Evolutionary conservation across 2,329 filamentous ascomycete species (phyloP).

Genomic region (Cladosporium colombiae): DNA sequence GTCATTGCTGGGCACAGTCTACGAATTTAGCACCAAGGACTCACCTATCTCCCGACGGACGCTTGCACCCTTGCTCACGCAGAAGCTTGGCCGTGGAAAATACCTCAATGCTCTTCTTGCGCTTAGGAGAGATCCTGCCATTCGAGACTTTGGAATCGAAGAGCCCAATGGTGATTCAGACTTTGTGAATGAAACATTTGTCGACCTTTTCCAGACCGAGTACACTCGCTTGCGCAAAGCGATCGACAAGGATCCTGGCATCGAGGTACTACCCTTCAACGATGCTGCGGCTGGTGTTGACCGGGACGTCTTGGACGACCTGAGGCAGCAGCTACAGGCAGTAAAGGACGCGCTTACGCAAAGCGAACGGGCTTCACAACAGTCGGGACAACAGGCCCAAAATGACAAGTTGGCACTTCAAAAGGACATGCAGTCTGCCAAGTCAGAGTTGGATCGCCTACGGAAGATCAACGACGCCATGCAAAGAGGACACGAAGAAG

Average conservation of each 20-base stretch:
- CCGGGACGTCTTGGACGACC: conserved; percentile 84
- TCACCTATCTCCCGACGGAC: conserved; percentile 83
- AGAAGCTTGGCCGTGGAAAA: conserved; percentile 78
- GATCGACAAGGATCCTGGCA: conserved; percentile 85
- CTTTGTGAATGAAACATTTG: conserved; percentile 67
- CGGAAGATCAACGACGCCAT: conserved; percentile 70
- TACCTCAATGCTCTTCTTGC: conserved; percentile 81
- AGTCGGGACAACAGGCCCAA: conserved; percentile 59
- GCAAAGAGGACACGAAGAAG: conserved; percentile 67
- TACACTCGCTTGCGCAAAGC: conserved; percentile 81
- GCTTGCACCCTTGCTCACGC: conserved; percentile 74
- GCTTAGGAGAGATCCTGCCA: conserved; percentile 72
- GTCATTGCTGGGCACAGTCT: conserved; percentile 81
- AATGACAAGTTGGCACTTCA: conserved; percentile 41
- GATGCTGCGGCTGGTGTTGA: conserved; percentile 91
- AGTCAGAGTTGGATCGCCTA: conserved; percentile 53
- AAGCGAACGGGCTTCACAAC: conserved; percentile 57
- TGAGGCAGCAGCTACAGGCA: conserved; percentile 75
- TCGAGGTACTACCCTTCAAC: conserved; percentile 78
- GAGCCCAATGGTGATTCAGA: conserved; percentile 27
- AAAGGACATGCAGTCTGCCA: conserved; percentile 49
- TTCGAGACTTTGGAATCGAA: conserved; percentile 84
- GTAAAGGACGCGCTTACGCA: conserved; percentile 63
- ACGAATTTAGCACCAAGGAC: conserved; percentile 97
- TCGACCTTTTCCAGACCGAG: conserved; percentile 95